A percentile compares a stretch with the other conserved stretches of the same genome.
Conservation (phyloP, 2,329 filamentous ascomycete species). For the Alternaria sp. region DNA sequence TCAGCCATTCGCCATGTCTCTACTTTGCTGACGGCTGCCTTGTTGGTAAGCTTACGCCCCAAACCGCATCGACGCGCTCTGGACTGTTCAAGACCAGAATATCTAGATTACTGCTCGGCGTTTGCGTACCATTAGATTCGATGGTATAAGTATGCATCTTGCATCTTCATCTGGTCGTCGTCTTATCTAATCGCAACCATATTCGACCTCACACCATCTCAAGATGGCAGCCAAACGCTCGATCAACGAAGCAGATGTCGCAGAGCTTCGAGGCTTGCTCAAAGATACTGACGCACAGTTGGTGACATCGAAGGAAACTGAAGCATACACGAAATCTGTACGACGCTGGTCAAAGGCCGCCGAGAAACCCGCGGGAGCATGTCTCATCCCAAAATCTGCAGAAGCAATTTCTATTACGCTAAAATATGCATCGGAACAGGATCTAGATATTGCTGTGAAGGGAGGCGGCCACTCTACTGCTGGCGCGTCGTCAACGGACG, state of each 20-base stretch:
- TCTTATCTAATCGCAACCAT: background rate
- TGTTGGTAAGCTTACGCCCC: conserved; percentile 2
- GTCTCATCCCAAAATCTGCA: conserved; percentile 12
- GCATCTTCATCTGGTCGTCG: background rate
- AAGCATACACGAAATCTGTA: conserved; percentile 10
- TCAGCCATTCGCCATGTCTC: background rate
- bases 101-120: too few species aligned
- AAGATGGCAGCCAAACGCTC: conserved; percentile 5
- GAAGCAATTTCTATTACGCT: conserved; percentile 15
- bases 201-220: background rate
- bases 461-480: conserved; percentile 20
- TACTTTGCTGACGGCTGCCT: background rate
- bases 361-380: conserved; percentile 16
- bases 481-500: conserved; percentile 18
- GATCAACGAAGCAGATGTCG: conserved; percentile 5
- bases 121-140: background rate
- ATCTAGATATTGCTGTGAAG: conserved; percentile 17
- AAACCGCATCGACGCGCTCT: background rate
- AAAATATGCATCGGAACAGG: conserved; percentile 16
- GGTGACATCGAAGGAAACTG: conserved; percentile 11
- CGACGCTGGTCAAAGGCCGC: conserved; percentile 18
- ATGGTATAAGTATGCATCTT: background rate
- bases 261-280: conserved; percentile 7
- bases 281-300: conserved; percentile 10
- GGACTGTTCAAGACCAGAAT: background rate